Base-by-base conservation (phyloP, 257 asterid species). In the Paulownia fortunei region DNA sequence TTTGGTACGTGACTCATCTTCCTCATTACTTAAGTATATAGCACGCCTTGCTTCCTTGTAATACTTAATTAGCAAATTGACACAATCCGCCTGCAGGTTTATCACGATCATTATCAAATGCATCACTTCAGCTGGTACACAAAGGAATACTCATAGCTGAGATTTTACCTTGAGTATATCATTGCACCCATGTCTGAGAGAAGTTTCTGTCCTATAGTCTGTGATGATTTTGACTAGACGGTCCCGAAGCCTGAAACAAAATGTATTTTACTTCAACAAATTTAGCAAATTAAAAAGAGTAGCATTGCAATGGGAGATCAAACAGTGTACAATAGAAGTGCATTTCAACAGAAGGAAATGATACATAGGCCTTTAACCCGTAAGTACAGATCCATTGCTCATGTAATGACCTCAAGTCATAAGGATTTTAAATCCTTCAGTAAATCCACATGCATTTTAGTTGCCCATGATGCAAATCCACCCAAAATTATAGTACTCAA, bases 131-230 rank as follows among this genome's bases (percentile, higher is more conserved):
- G 26, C 52, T 21, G 24, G 72, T 16, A 52, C 27, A 32, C 12
- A 55, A n/a, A 39, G 42, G 62, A 68, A 52, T 27, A 42, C 7
- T 36, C 11, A 49, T 56, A 46, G 41, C 18, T 37, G 76, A 27
- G 65, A 72, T 34, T 41, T 67, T 86, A 96, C 99, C 97, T 96
- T 94, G 70, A 96, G 93, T 70, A 96, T 96, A 77, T 88, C 91
- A 78, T 96, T 96, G 86, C 99, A 96, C 26, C 98, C 97, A 80
- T 89, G 97, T 81, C 98, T 85, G 26, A 93, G 96, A 82, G 98
- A 96, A 61, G 97, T 93, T 88, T 96, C 99, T 16, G 98, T 96
- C 76, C 98, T 82, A 81, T 96, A 96, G 87, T 96, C 99, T 0
- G 97, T 96, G 83, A 96, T 83, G 84, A 93, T 93, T 86, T 96